These are phyloP conservation scores for Kernera saxatilis DNA, from an alignment of 345 rosid genomes.

Conservation along the genomic window DNA sequence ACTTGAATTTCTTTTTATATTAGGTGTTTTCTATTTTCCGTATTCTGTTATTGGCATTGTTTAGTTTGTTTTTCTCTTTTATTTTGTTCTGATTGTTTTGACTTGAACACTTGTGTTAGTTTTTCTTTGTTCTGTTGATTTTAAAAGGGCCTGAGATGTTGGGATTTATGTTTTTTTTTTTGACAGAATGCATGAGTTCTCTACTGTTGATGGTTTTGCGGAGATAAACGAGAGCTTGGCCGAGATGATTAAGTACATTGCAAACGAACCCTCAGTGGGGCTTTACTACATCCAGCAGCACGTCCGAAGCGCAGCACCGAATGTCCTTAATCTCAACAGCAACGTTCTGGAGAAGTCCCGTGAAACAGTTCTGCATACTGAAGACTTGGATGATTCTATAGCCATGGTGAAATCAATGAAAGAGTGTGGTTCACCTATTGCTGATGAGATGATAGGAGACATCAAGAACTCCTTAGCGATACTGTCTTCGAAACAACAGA, in stretches of 20 bases:
- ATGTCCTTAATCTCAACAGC: constrained; percentile 51
- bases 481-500: constrained; percentile 68
- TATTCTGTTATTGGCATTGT: neutral
- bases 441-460: constrained; percentile 85
- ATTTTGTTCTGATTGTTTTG: neutral
- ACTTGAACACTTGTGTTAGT: neutral
- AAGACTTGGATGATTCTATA: constrained; percentile 81
- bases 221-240: constrained; percentile 82
- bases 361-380: constrained; percentile 59
- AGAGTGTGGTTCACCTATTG: constrained; percentile 62
- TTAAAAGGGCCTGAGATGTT: neutral
- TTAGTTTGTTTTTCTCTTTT: no score
- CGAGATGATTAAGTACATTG: constrained; percentile 89
- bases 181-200: constrained; percentile 86
- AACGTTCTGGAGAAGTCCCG: constrained; percentile 50
- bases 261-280: constrained; percentile 91
- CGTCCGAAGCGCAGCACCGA: constrained; percentile 65
- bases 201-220: constrained; percentile 82
- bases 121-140: neutral
- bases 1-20: neutral
- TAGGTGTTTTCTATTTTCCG: neutral
- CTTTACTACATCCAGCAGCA: constrained; percentile 90
- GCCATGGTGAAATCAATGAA: constrained; percentile 70
- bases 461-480: constrained; percentile 53
- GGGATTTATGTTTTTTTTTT: neutral